A percentile compares a stretch with the other conserved stretches of the same genome.
phyloP scores from a whole-genome alignment of 345 rosid species.

The Linum trigynum region DNA sequence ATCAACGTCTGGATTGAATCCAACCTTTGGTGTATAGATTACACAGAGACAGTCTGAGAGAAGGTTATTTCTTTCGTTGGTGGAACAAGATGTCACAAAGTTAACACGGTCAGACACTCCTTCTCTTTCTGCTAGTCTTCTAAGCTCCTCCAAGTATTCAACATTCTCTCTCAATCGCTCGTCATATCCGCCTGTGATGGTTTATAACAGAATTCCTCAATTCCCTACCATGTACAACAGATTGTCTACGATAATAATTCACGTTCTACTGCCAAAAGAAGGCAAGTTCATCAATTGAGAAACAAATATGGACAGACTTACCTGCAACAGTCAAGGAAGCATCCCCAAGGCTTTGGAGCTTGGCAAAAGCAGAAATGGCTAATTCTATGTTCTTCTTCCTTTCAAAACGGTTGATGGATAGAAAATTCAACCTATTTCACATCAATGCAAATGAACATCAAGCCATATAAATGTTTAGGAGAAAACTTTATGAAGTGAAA shows the following conservation, averaged over 20 bases:
- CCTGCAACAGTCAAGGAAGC: conserved; percentile 70
- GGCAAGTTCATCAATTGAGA: too few relatives aligned
- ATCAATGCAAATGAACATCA: conserved; percentile 6
- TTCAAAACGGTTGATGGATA: conserved; percentile 84
- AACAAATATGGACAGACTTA: conserved; percentile 15
- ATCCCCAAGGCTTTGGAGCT: conserved; percentile 42
- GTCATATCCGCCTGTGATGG: conserved; percentile 66
- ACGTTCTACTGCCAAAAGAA: too few relatives aligned
- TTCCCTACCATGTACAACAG: too few relatives aligned
- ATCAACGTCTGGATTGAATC: not conserved
- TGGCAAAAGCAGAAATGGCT: conserved; percentile 77
- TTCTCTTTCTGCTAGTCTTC: conserved; percentile 50
- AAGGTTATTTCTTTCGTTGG: conserved; percentile 73
- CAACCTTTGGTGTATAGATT: conserved; percentile 76
- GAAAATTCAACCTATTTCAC: conserved; percentile 61
- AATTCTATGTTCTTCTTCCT: conserved; percentile 79
- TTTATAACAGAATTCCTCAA: not conserved
- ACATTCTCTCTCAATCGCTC: conserved; percentile 69
- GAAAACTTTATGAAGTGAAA: not conserved
- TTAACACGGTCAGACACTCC: conserved; percentile 45
- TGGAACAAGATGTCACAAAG: conserved; percentile 74
- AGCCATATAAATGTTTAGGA: not conserved
- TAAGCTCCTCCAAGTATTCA: conserved; percentile 73
- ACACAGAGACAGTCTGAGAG: conserved; percentile 73
- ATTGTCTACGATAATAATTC: too few relatives aligned